phyloP scores from a whole-genome alignment of 2,329 filamentous ascomycete genomes.

The Nigrospora osmanthi region DNA sequence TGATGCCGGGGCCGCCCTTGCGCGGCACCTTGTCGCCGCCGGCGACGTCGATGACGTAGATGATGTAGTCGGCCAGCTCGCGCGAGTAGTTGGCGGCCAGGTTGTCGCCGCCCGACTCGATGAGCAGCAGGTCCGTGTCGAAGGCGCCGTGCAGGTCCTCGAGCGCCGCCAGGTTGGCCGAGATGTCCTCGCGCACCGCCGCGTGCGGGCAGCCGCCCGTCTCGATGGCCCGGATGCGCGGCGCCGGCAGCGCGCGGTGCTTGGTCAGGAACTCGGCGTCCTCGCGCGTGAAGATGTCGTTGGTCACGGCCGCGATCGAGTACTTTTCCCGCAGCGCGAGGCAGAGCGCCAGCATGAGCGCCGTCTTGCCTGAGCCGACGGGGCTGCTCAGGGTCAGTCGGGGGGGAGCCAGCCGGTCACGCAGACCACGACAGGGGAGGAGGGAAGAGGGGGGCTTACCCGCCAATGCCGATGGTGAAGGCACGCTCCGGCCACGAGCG shows the following conservation, averaged over 20 bases:
- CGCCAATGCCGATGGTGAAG: slow-evolving; percentile 96
- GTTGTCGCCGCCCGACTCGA: slow-evolving; percentile 94
- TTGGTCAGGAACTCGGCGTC: slow-evolving; percentile 95
- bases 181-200: slow-evolving; percentile 94
- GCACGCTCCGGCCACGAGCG: slow-evolving; percentile 82
- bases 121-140: slow-evolving; percentile 75
- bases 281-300: slow-evolving; percentile 98
- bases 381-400: slow-evolving; percentile 46
- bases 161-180: slow-evolving; percentile 83
- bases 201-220: slow-evolving; percentile 96
- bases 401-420: background rate
- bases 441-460: slow-evolving; percentile 46
- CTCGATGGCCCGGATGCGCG: slow-evolving; percentile 90
- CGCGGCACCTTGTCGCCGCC: slow-evolving; percentile 95
- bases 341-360: slow-evolving; percentile 91
- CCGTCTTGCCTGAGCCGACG: slow-evolving; percentile 94
- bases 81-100: slow-evolving; percentile 93
- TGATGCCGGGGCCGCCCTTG: slow-evolving; percentile 95
- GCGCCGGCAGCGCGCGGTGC: slow-evolving; percentile 72
- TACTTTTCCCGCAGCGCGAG: slow-evolving; percentile 70
- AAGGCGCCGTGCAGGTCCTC: slow-evolving; percentile 82
- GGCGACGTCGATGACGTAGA: slow-evolving; percentile 96
- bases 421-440: background rate
- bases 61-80: slow-evolving; percentile 93
- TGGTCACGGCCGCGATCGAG: slow-evolving; percentile 91